Percentiles rank a stretch among this genome's conserved stretches.
These are phyloP conservation scores for Cephalotrichum gorgonifer DNA, from an alignment of 2,329 filamentous ascomycete species.

Conservation along the genomic window DNA sequence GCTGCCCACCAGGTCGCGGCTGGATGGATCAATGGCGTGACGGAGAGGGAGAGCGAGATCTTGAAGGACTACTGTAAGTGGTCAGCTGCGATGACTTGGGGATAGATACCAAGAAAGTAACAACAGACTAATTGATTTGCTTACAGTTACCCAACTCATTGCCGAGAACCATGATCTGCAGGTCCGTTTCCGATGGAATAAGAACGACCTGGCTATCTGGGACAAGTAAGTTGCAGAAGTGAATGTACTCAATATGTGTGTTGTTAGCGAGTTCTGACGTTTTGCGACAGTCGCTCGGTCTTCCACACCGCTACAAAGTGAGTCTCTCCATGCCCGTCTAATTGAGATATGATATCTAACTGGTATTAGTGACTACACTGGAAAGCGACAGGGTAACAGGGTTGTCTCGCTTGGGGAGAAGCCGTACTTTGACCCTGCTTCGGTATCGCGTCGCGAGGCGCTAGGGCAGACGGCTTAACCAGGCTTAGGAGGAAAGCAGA, in stretches of 20 bases:
- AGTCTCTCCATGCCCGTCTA: conserved; percentile 30
- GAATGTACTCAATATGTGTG: neutral
- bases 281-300: conserved; percentile 25
- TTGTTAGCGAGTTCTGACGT: neutral
- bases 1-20: conserved; percentile 38
- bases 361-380: conserved; percentile 37
- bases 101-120: neutral
- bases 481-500: neutral
- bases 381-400: conserved; percentile 36
- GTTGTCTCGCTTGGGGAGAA: conserved; percentile 42
- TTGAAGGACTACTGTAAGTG: conserved; percentile 17
- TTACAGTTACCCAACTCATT: conserved; percentile 23
- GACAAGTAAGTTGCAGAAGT: conserved; percentile 28
- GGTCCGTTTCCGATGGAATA: conserved; percentile 33
- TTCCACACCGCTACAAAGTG: conserved; percentile 39
- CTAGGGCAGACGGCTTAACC: neutral
- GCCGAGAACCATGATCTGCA: conserved; percentile 47
- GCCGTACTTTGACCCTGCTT: conserved; percentile 40
- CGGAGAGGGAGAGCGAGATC: conserved; percentile 36
- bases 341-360: conserved; percentile 19
- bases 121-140: neutral
- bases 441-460: conserved; percentile 15
- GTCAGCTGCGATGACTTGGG: neutral
- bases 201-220: conserved; percentile 39
- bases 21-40: conserved; percentile 39